Evolutionary conservation across 768 basidiomycete species (phyloP), one percentile per base, ranked within the genome.

Genomic region (Trametes gibbosa): DNA sequence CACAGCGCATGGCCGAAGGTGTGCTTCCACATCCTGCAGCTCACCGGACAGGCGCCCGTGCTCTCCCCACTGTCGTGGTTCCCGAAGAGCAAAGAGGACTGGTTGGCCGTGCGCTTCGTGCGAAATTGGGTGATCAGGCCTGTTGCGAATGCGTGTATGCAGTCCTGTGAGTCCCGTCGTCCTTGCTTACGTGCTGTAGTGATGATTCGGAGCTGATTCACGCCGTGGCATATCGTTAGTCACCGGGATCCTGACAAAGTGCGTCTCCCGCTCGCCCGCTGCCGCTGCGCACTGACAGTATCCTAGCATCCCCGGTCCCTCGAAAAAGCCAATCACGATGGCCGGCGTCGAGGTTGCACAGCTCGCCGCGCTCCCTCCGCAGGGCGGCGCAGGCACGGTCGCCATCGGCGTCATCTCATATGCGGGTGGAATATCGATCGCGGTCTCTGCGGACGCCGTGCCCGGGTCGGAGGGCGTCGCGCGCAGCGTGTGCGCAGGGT

Each of bases 401-500:
- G 67, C 61, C 10, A 64, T 68, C 50, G 67, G 67, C 6, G 59
- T 68, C 63, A 64, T 68, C 48, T 68, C 67, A 4, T 68, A 68
- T 50, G 67, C 67, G 5, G 67, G 67, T 49, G 62, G 65, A 10
- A 41, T 68, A 21, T 64, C 60, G 24, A 63, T 68, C 27, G 63
- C 63, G 8, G 58, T 68, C 52, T 61, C 67, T 0, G 63, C 65
- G n/a, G 67, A 68, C 51, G 14, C 19, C 13, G 63, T 68, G 9
- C 63, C 67, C 35, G 53, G 27, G 19, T 56, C 61, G 0, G 37
- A 59, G 27, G 67, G 65, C 25, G 59, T 68, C 32, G 58, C 65
- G 19, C 60, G 65, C 10, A 32, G 58, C 42, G 53, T 68, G 19
- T 68, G 67, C 53, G 61, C 56, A 8, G 27, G 53, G 6, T 68